Base-by-base conservation (phyloP, 2,329 filamentous ascomycete species). In the Akanthomyces uredinophilus region DNA sequence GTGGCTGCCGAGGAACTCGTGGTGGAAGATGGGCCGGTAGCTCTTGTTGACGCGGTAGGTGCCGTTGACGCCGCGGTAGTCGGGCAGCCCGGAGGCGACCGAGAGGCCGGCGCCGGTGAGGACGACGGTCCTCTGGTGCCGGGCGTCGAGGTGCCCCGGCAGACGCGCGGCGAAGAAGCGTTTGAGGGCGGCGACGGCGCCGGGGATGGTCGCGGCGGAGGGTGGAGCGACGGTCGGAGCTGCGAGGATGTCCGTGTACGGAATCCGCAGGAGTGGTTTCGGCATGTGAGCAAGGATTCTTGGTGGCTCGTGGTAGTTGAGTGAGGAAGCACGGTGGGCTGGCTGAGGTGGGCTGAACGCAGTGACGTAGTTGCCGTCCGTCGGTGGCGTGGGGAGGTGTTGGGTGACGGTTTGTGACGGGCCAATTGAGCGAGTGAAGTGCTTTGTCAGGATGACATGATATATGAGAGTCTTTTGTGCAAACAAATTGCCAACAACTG, bases 11-110 rank as follows among this genome's bases (percentile, higher is more conserved):
- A 92, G 75, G 71, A 98, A 99, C 73, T 99, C 95, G 73, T 92
- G 87, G 74, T 90, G 93, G 78, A 96, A 99, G 67, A 96, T 96
- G 37, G 94, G 95, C 2, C 90, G 86, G 72, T 96, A 97, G 16
- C 85, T 86, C 77, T 90, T 92, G 78, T 98, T 98, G 70, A 95
- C 83, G 49, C 92, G 88, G 73, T 99, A 99, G 10, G 94, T 98
- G 64, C 95, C 95, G 66, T 93, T 90, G 56, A 85, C 82, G 22
- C 95, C 95, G 61, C 95, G 83, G 74, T 99, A 99, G 76, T 99
- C 95, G 35, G 94, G 90, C 37, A 99, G 82, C 0, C 95, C 95
- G 13, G 92, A 96, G 4, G 93, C 91, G 10, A 98, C 94, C 1
- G 92, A 96, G 56, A 99, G 90, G 3, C 95, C 95, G 3, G 95